Percentiles rank a stretch among this genome's conserved stretches.
These are phyloP conservation scores for Piloderma croceum DNA, from an alignment of 768 basidiomycete species.

Conservation along the genomic window DNA sequence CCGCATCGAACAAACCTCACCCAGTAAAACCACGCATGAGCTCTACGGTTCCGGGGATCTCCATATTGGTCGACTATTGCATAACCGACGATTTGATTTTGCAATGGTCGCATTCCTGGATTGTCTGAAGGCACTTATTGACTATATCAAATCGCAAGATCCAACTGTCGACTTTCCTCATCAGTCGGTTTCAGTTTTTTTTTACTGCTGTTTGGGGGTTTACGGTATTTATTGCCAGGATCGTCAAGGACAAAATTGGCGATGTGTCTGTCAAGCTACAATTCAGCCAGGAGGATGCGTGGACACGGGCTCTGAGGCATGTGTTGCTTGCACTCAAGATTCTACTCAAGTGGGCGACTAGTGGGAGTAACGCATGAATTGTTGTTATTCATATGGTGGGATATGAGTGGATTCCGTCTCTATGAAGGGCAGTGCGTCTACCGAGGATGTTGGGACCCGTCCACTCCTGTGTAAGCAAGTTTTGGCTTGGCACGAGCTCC, in stretches of 20 bases:
- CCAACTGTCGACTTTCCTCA: slow-evolving; percentile 73
- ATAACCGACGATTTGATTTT: slow-evolving; percentile 92
- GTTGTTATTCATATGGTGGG: too few species aligned
- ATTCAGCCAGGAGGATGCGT: slow-evolving; percentile 91
- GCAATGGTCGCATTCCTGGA: slow-evolving; percentile 97
- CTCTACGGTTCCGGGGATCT: slow-evolving; percentile 93
- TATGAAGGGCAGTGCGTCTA: too few species aligned
- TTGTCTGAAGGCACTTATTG: slow-evolving; percentile 87
- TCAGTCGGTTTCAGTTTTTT: slow-evolving; percentile 52
- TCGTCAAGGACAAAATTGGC: slow-evolving; percentile 91
- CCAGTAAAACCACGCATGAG: slow-evolving; percentile 84
- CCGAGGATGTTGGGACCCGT: too few species aligned
- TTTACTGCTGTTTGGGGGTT: slow-evolving; percentile 8
- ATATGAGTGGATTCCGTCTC: too few species aligned
- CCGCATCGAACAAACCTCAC: slow-evolving; percentile 75
- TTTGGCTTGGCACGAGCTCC: too few species aligned
- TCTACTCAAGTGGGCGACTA: slow-evolving; percentile 81
- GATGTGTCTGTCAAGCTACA: slow-evolving; percentile 92
- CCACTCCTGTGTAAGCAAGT: too few species aligned
- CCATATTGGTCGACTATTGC: slow-evolving; percentile 80
- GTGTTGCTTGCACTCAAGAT: slow-evolving; percentile 87
- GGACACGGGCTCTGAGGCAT: slow-evolving; percentile 91
- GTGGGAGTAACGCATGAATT: slow-evolving; percentile 64
- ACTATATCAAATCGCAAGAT: slow-evolving; percentile 75
- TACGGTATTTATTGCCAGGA: slow-evolving; percentile 38